Base-by-base conservation (phyloP, 805 yeast genomes). In the Nadsonia fulvescens region DNA sequence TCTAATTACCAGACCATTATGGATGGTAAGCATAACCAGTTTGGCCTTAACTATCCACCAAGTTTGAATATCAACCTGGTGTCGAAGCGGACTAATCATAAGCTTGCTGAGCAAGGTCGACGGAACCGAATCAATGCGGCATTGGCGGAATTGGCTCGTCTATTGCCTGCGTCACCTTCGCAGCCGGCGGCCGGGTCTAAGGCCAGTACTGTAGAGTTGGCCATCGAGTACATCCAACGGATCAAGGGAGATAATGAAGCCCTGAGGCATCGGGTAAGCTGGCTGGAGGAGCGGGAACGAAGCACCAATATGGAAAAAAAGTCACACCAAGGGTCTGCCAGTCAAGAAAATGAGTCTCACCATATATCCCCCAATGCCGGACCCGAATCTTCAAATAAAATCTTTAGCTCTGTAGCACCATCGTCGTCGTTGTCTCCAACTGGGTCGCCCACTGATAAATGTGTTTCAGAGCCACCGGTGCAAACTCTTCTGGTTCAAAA, bases 101-200 rank as follows among this genome's bases (percentile, higher is more conserved):
- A 86, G 46, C 61, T 79, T 9, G 96, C 98, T 1, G 98, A 86
- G 51, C 95, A 89, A 49, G 96, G 93, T 9, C 62, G 98, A 28
- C 64, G 98, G 39, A 83, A 86, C 47, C 60, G 98, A 35, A 75
- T 86, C 72, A 89, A 89, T 47, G 53, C 58, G 30, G 96, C 95
- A 0, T 70, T 86, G 15, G 68, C 67, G 22, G 93, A 78, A 22
- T 54, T 86, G 32, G 71, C 73, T 6, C 40, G 56, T 6, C 50
- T 81, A 34, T 61, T 86, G 12, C 65, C 70, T 5, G 8, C 37
- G 56, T 3, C 33, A 9, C n/a, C n/a, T n/a, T n/a, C n/a, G n/a
- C n/a, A n/a, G n/a, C n/a, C n/a, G n/a, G 39, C 38, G 8, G 71
- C 77, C 17, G 91, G 91, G 1, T 73, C 91, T 14, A 86, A 86